Base-by-base conservation (phyloP, 2,329 filamentous ascomycete genomes). In the Talaromyces amestolkiae region DNA sequence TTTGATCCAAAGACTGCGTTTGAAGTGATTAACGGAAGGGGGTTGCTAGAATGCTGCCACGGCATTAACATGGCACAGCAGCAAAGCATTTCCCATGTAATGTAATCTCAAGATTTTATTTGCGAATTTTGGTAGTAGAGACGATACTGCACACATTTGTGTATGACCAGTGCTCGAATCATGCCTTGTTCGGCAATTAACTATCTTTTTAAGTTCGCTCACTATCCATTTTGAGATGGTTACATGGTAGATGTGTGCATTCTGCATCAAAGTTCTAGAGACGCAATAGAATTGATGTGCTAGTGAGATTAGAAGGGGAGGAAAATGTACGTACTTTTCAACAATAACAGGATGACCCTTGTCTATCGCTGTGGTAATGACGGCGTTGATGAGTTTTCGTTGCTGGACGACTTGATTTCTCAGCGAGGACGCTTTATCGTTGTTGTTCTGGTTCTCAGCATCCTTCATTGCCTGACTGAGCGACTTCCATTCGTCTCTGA, bases 401-500 rank as follows among this genome's bases (percentile, higher is more conserved):
- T 87, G 85, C 68, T 83, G 81, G 59, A 83, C 79, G 39, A 88
- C 87, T 65, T 85, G 80, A 69, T 83, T 83, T 71, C 84, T 86
- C 22, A 88, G 77, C 56, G 82, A 74, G 11, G 82, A 79, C 17
- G 87, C 78, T 72, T 86, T 84, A 59, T 81, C 77, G 67, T 79
- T 79, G 70, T 83, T 79, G 70, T 85, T 84, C 73, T 85, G 81
- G 66, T 86, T 83, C 70, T 87, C 85, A 11, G 87, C 86, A 68
- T 84, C 79, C 68, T 84, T 82, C 68, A 88, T 79, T 27, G 83
- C 82, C 68, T 84, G 82, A 51, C 79, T 82, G 69, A 86, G 85
- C 39, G 80, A 76, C 71, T 87, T 87, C 86, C 86, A 89, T 43
- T 83, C 79, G 72, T 89, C 86, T 66, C 86, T 82, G 64, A 89